Evolutionary conservation across 306 rosid genomes (phyloP).

Genomic region (Echinosophora koreensis): DNA sequence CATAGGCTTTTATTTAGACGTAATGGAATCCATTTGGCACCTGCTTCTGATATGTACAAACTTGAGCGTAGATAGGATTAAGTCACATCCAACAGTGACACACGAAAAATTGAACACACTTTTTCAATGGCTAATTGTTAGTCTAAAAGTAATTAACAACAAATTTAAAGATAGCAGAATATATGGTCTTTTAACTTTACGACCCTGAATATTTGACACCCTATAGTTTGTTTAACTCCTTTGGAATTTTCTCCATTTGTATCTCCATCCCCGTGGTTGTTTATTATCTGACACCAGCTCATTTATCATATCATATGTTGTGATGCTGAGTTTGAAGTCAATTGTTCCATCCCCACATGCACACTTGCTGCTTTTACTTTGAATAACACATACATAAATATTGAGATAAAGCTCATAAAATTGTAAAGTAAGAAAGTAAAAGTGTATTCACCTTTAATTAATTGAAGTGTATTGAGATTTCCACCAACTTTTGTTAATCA

Average conservation of each 20-base stretch:
- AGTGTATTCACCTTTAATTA: too few species aligned
- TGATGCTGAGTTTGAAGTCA: conserved; percentile 35
- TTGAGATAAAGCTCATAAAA: background rate
- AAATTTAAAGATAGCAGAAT: conserved; percentile 45
- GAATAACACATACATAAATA: background rate
- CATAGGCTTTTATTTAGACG: too few species aligned
- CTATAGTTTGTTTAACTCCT: conserved; percentile 17
- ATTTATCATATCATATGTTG: conserved; percentile 20
- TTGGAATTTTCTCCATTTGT: conserved; percentile 34
- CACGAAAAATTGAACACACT: background rate
- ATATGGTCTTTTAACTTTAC: conserved; percentile 42
- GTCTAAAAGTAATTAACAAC: conserved; percentile 30
- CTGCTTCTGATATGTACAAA: conserved; percentile 4
- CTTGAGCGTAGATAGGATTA: background rate
- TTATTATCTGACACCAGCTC: conserved; percentile 32
- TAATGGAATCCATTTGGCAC: background rate
- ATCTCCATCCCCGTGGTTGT: background rate
- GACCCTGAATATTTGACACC: conserved; percentile 37
- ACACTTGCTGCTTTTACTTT: conserved; percentile 26
- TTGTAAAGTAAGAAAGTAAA: too few species aligned
- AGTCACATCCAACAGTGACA: conserved; percentile 34
- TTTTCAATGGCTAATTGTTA: conserved; percentile 30
- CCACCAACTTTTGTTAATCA: too few species aligned
- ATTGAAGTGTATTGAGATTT: too few species aligned
- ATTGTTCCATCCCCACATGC: conserved; percentile 39